These are phyloP conservation scores for Trichosporon coremiiforme DNA, from an alignment of 1,284 basidiomycete genomes.

Conservation along the genomic window DNA sequence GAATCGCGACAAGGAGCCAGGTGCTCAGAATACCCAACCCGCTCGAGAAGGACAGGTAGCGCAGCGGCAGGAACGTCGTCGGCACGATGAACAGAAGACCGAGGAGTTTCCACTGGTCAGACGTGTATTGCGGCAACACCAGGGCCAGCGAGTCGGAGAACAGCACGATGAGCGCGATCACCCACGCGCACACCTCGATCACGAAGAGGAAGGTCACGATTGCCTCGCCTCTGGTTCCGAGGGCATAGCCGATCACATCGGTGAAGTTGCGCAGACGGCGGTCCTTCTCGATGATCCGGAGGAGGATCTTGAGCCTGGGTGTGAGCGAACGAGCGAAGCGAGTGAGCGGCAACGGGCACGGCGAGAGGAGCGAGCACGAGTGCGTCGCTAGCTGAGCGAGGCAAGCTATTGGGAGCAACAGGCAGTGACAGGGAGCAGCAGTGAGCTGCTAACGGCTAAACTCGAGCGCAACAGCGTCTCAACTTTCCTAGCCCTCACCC, in stretches of 20 bases:
- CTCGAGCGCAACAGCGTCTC: too few species aligned
- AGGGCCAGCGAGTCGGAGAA: slow-evolving; percentile 79
- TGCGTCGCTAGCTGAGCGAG: too few species aligned
- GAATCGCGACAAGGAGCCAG: slow-evolving; percentile 71
- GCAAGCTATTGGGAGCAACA: too few species aligned
- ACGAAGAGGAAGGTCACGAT: slow-evolving; percentile 76
- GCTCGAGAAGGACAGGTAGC: slow-evolving; percentile 82
- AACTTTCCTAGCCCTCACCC: too few species aligned
- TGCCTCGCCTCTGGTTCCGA: slow-evolving; percentile 66
- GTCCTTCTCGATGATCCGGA: slow-evolving; percentile 52
- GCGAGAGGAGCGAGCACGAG: too few species aligned
- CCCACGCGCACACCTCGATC: slow-evolving; percentile 72
- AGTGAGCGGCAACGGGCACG: background rate
- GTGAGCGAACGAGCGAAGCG: slow-evolving; percentile 19
- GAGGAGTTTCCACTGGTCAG: slow-evolving; percentile 73
- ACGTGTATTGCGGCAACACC: slow-evolving; percentile 67
- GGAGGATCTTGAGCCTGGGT: slow-evolving; percentile 50
- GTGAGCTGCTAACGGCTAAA: too few species aligned
- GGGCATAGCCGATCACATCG: slow-evolving; percentile 48
- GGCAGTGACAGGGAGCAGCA: too few species aligned
- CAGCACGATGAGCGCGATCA: slow-evolving; percentile 76
- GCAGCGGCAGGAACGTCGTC: slow-evolving; percentile 78
- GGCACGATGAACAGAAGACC: slow-evolving; percentile 73
- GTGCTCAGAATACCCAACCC: slow-evolving; percentile 78
- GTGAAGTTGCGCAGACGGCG: slow-evolving; percentile 49